Evolutionary conservation across 208 protist species (phyloP).

Genomic region (Trypanosoma congolense): DNA sequence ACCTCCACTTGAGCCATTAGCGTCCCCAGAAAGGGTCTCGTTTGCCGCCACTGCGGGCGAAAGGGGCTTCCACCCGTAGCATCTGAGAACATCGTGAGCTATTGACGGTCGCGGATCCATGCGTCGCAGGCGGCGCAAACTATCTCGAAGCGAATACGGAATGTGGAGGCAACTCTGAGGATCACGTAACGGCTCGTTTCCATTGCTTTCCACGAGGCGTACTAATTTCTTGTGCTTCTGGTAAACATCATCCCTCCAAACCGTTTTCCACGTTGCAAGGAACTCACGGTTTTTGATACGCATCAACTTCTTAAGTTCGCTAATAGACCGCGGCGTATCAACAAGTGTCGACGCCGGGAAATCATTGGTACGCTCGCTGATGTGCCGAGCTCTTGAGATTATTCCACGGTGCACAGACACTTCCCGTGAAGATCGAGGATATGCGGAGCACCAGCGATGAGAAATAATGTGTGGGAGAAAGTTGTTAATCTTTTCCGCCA

Average conservation of each 20-base stretch:
- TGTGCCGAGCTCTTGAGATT: too few relatives aligned
- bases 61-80: conserved; percentile 48
- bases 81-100: conserved; percentile 57
- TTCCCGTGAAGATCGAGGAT: neutral
- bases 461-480: conserved; percentile 71
- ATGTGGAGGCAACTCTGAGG: conserved; percentile 46
- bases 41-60: neutral
- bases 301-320: too few relatives aligned
- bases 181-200: conserved; percentile 42
- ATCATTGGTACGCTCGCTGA: too few relatives aligned
- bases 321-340: too few relatives aligned
- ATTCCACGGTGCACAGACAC: too few relatives aligned
- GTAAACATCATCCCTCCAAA: conserved; percentile 72
- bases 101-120: conserved; percentile 50
- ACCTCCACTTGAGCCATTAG: conserved; percentile 2
- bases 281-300: conserved; percentile 32
- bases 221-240: conserved; percentile 46
- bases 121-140: conserved; percentile 68
- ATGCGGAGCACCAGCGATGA: conserved; percentile 59
- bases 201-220: conserved; percentile 35
- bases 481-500: conserved; percentile 59
- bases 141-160: conserved; percentile 61
- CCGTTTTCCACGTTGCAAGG: conserved; percentile 47
- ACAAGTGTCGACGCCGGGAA: too few relatives aligned
- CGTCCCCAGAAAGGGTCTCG: neutral